Evolutionary conservation across 306 rosid species (phyloP), one percentile per base, ranked within the genome.

Genomic region (Vigna nakashimae): DNA sequence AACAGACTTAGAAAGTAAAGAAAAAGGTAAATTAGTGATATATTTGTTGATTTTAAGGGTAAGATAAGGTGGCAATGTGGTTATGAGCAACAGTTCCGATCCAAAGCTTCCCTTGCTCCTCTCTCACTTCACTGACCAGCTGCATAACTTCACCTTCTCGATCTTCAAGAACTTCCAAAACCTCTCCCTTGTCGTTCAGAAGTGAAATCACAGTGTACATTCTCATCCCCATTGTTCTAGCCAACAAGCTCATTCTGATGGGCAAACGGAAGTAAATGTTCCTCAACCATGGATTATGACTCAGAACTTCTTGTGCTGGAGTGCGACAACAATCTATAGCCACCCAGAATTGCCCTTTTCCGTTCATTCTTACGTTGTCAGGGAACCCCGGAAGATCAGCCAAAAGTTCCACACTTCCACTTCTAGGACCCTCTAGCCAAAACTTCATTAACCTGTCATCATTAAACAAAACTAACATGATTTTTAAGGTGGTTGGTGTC

Each of bases 241-340:
- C 98, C 60, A 92, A 60, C 18, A 88, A 69, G 74, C 77, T 85
- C 98, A 95, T 89, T 38, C 70, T 86, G 2, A 91, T 77, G 2
- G 98, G 98, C 17, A 95, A 66, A 7, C 96, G 86, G 42, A 95
- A 95, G 84, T 92, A 95, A 8, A 91, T 13, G 30, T 65, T 91
- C 76, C 89, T 84, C 26, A 94, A 13, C 98, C 96, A 95, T 75
- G 98, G 98, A 82, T 95, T 91, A 17, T 85, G 74, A 2, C 86
- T 79, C 0, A 95, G 83, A 48, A 95, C 76, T 55, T 95, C 93
- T 74, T 95, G 98, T 7, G 88, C 84, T 7, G 80, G 66, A 0
- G 98, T 92, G n/a, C 98, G 81, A 53, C 98, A 95, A 76, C 98
- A 95, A 12, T 95, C 98, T 51, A 92, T 95, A 12, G 98, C 98